Evolutionary conservation across 805 yeast species (phyloP).

Genomic region (Candida saitoana): DNA sequence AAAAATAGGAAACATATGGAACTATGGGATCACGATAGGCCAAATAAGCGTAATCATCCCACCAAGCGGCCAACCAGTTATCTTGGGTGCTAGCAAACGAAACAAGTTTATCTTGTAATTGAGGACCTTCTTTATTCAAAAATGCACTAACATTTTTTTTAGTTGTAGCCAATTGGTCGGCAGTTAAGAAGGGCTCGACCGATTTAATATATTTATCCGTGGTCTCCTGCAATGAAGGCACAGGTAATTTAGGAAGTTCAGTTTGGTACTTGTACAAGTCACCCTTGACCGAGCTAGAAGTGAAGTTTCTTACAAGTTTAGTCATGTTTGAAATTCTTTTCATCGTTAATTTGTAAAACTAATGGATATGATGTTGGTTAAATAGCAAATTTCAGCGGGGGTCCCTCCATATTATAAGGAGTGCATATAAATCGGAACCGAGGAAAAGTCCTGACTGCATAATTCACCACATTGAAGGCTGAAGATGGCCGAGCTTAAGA

Average conservation of each 20-base stretch:
- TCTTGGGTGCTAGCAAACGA: conserved; percentile 57
- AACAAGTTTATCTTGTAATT: conserved; percentile 62
- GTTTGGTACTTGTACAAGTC: conserved; percentile 69
- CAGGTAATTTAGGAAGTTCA: conserved; percentile 78
- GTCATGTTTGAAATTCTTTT: background rate
- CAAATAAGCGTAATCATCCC: conserved; percentile 93
- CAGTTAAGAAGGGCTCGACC: conserved; percentile 61
- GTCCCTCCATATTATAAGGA: background rate
- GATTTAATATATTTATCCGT: conserved; percentile 65
- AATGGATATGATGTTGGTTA: background rate
- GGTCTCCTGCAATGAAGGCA: conserved; percentile 75
- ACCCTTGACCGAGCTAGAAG: conserved; percentile 46
- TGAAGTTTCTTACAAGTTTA: conserved; percentile 9
- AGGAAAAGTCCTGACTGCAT: background rate
- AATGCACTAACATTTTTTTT: conserved; percentile 66
- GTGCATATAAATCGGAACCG: conserved; percentile 1
- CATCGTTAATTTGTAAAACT: background rate
- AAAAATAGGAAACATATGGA: conserved; percentile 90
- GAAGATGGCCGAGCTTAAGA: too few species aligned
- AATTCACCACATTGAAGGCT: too few species aligned
- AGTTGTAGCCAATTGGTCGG: conserved; percentile 46
- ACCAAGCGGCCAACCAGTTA: conserved; percentile 87
- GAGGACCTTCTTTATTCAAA: conserved; percentile 57
- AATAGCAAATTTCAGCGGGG: background rate
- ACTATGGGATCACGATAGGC: conserved; percentile 91